A percentile compares a stretch with the other conserved stretches of the same genome.
These are phyloP conservation scores for Venturia asperata DNA, from an alignment of 2,329 filamentous ascomycete genomes.

Conservation along the genomic window DNA sequence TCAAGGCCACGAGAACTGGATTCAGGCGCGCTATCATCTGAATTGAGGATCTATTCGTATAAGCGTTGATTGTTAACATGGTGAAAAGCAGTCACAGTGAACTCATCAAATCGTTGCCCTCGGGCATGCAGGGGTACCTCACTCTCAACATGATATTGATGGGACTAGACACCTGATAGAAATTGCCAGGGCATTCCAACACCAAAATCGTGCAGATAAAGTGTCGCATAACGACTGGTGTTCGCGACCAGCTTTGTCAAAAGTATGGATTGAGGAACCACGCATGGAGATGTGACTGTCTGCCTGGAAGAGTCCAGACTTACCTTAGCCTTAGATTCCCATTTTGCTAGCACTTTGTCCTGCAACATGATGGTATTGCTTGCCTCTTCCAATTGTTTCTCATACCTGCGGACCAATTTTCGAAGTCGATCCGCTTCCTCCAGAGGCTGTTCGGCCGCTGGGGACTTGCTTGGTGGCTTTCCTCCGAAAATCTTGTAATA, in stretches of 20 bases:
- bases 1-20: slow-evolving; percentile 4
- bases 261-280: not conserved
- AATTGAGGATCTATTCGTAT: not conserved
- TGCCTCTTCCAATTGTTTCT: slow-evolving; percentile 19
- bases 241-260: not conserved
- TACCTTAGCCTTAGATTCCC: slow-evolving; percentile 18
- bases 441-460: not conserved
- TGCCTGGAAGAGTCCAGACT: not conserved
- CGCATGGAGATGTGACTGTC: not conserved
- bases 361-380: slow-evolving; percentile 18
- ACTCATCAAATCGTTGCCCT: not conserved
- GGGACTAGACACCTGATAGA: not conserved
- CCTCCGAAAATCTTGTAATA: slow-evolving; percentile 20
- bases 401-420: slow-evolving; percentile 16
- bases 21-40: not conserved
- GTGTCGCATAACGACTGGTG: not conserved
- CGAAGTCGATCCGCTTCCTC: slow-evolving; percentile 16
- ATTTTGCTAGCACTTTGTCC: slow-evolving; percentile 19
- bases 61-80: not conserved
- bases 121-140: not conserved
- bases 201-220: not conserved
- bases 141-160: not conserved
- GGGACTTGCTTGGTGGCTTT: slow-evolving; percentile 8
- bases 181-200: not conserved
- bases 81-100: not conserved